A percentile compares a stretch with the other conserved stretches of the same genome.
Evolutionary conservation across 1,139 yeast species (phyloP).

Genomic region (Taiozyma sp.): DNA sequence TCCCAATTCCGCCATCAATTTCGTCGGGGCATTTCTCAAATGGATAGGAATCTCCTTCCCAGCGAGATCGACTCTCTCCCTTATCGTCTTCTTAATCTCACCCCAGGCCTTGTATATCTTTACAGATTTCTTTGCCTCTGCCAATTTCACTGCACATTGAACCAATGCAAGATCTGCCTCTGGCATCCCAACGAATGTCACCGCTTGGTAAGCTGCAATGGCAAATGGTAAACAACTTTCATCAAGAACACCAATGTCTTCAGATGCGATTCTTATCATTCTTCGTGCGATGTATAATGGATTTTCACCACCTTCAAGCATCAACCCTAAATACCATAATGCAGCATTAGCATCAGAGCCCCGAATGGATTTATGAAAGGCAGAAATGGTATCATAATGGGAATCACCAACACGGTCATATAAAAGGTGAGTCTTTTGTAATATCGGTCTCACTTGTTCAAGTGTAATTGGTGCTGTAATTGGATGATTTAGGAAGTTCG

Average conservation of each 20-base stretch:
- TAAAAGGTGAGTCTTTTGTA: constrained; percentile 50
- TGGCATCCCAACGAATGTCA: constrained; percentile 93
- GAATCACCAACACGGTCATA: constrained; percentile 88
- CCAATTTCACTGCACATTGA: constrained; percentile 86
- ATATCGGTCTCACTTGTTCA: constrained; percentile 35
- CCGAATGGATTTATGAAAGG: constrained; percentile 85
- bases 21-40: constrained; percentile 90
- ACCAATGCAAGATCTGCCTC: constrained; percentile 89
- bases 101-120: constrained; percentile 78
- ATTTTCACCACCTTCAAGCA: constrained; percentile 91
- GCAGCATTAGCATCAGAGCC: constrained; percentile 92
- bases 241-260: constrained; percentile 81
- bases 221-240: constrained; percentile 84
- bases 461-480: constrained; percentile 3
- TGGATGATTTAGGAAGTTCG: constrained; percentile 22
- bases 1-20: constrained; percentile 81
- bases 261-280: constrained; percentile 90
- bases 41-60: constrained; percentile 70
- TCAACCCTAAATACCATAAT: constrained; percentile 73
- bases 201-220: constrained; percentile 77
- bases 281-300: constrained; percentile 89
- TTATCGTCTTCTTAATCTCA: constrained; percentile 51
- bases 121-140: constrained; percentile 81
- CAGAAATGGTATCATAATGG: constrained; percentile 92
- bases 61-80: constrained; percentile 51